phyloP scores from a whole-genome alignment of 2,329 filamentous ascomycete species.

The Rutstroemia sp. region DNA sequence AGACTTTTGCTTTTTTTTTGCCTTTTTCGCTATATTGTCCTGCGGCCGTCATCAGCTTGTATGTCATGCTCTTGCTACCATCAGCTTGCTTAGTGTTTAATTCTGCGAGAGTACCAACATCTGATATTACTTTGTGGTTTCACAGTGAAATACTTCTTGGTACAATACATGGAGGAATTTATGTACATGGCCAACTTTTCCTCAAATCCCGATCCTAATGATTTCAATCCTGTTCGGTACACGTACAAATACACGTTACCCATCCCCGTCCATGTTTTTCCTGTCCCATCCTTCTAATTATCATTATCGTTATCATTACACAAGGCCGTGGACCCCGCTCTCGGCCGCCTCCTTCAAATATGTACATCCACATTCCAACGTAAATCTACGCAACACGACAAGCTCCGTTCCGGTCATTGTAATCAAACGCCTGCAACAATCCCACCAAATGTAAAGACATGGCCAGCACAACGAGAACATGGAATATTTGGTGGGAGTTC shows the following conservation, averaged over 20 bases:
- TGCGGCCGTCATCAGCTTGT: background rate
- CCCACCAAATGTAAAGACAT: constrained; percentile 12
- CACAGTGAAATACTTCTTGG: too few relatives aligned
- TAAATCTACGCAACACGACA: background rate
- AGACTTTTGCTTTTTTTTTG: background rate
- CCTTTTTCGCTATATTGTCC: background rate
- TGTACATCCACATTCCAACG: too few relatives aligned
- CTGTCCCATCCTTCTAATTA: background rate
- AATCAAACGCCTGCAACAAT: constrained; percentile 4
- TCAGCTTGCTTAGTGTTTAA: too few relatives aligned
- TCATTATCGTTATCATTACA: background rate
- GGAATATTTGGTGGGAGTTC: constrained; percentile 22
- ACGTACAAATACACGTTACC: background rate
- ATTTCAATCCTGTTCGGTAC: background rate
- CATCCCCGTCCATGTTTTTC: too few relatives aligned
- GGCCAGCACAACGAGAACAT: constrained; percentile 13
- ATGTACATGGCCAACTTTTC: too few relatives aligned
- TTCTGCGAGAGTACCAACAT: too few relatives aligned
- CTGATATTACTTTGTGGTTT: too few relatives aligned
- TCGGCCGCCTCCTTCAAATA: too few relatives aligned
- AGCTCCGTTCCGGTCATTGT: constrained; percentile 2
- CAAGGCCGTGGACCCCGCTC: background rate
- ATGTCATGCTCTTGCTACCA: too few relatives aligned
- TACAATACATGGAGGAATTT: too few relatives aligned
- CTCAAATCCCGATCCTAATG: too few relatives aligned